Conservation (phyloP, 371 early-diverging fungal species). For the Dichotomocladium elegans region DNA sequence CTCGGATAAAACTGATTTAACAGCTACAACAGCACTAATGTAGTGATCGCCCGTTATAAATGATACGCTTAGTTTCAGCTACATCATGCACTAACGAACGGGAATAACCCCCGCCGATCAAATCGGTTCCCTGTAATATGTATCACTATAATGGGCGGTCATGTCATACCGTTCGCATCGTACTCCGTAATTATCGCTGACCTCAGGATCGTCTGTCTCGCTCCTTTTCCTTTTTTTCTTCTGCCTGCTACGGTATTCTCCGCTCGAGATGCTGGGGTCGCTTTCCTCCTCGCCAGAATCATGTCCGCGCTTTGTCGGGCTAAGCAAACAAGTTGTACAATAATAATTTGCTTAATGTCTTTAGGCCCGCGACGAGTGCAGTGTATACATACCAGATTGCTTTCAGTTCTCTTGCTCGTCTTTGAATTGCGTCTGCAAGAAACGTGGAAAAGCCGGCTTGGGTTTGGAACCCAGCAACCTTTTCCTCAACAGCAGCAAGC, state of each 20-base stretch:
- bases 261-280: not conserved
- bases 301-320: not conserved
- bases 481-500: not conserved
- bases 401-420: not conserved
- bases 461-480: not conserved
- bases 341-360: too few species aligned
- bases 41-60: too few species aligned
- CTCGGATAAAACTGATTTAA: too few species aligned
- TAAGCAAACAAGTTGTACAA: too few species aligned
- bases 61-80: too few species aligned
- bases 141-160: too few species aligned
- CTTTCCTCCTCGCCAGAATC: not conserved
- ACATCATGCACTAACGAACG: too few species aligned
- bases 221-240: not conserved
- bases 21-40: too few species aligned
- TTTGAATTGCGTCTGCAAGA: not conserved
- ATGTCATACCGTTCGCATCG: not conserved
- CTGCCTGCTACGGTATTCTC: not conserved
- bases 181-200: not conserved
- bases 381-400: not conserved
- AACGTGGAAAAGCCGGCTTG: not conserved
- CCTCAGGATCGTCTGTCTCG: not conserved
- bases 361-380: too few species aligned
- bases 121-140: too few species aligned
- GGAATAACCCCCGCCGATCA: too few species aligned